Conservation (phyloP, 768 basidiomycete species). For the Leccinum subgranulosum region DNA sequence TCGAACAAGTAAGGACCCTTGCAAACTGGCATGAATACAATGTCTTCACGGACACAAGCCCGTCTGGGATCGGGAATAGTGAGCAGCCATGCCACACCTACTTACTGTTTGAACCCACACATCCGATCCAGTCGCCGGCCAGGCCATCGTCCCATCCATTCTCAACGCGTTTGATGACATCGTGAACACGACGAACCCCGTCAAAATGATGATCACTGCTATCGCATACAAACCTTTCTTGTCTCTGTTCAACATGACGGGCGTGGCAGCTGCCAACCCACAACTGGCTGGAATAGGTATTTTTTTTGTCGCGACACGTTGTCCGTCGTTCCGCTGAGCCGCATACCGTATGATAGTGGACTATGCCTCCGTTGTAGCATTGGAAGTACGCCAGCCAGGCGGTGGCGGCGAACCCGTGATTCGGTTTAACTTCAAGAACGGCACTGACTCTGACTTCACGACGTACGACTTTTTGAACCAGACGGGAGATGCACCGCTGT, state of each 20-base stretch:
- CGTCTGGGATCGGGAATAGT: constrained; percentile 68
- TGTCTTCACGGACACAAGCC: constrained; percentile 53
- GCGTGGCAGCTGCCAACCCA: constrained; percentile 46
- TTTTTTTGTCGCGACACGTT: background rate
- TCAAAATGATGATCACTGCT: constrained; percentile 57
- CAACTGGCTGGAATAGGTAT: constrained; percentile 59
- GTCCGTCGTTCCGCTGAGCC: background rate
- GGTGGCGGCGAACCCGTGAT: constrained; percentile 48
- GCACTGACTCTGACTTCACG: constrained; percentile 44
- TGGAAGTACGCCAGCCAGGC: constrained; percentile 55
- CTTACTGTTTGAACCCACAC: background rate
- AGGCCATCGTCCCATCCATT: constrained; percentile 60
- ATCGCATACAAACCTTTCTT: constrained; percentile 78
- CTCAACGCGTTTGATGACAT: constrained; percentile 52
- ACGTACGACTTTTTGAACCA: constrained; percentile 46
- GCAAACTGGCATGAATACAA: constrained; percentile 75
- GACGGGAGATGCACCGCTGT: constrained; percentile 51
- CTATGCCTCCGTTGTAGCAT: constrained; percentile 54
- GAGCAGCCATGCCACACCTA: constrained; percentile 11
- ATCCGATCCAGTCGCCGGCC: constrained; percentile 54
- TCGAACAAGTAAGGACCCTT: constrained; percentile 54
- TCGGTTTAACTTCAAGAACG: constrained; percentile 70
- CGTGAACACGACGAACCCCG: constrained; percentile 44
- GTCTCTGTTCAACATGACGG: constrained; percentile 76
- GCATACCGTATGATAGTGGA: constrained; percentile 40